Conservation (phyloP, 2,329 filamentous ascomycete genomes). For the Ceratocystiopsis sp. region DNA sequence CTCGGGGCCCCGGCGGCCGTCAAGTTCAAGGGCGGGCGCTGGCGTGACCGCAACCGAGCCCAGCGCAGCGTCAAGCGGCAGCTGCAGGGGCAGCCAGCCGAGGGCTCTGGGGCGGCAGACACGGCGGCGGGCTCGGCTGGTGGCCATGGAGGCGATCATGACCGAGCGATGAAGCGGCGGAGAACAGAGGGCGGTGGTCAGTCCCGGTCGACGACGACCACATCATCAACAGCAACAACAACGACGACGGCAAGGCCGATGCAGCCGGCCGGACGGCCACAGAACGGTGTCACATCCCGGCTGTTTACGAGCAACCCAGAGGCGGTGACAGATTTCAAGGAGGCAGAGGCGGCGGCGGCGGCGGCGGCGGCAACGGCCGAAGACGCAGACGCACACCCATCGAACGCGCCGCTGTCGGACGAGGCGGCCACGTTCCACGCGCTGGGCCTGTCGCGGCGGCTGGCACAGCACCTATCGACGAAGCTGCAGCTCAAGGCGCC, state of each 20-base stretch:
- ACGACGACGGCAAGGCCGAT: too few relatives aligned
- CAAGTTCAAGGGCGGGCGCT: constrained; percentile 75
- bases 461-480: constrained; percentile 66
- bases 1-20: constrained; percentile 41
- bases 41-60: constrained; percentile 74
- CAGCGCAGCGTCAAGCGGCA: constrained; percentile 38
- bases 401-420: constrained; percentile 76
- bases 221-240: background rate
- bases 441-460: constrained; percentile 61
- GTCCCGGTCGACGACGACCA: too few relatives aligned
- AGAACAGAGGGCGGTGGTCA: background rate
- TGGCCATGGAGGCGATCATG: too few relatives aligned
- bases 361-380: constrained; percentile 29
- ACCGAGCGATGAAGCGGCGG: constrained; percentile 1
- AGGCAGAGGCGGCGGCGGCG: constrained; percentile 22
- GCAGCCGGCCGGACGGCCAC: constrained; percentile 1
- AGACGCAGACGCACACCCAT: constrained; percentile 44
- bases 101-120: background rate
- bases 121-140: background rate
- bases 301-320: constrained; percentile 82
- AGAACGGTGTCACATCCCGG: constrained; percentile 53
- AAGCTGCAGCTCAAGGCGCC: constrained; percentile 83
- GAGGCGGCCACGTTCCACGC: constrained; percentile 76
- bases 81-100: background rate
- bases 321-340: constrained; percentile 41